phyloP scores from a whole-genome alignment of 441 rosid species.

The Corymbia citriodora region DNA sequence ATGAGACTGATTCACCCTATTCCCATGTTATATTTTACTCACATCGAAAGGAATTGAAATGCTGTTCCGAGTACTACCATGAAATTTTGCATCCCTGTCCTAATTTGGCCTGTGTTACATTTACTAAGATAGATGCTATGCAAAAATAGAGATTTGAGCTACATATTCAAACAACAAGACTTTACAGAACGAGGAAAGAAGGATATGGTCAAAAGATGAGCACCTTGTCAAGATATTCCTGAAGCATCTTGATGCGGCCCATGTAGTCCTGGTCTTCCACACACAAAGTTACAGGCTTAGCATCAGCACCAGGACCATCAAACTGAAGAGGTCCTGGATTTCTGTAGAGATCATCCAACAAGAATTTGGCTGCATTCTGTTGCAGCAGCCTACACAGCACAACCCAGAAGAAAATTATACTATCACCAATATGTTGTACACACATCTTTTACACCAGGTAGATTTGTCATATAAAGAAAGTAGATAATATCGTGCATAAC shows the following conservation, averaged over 20 bases:
- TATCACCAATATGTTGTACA: neutral
- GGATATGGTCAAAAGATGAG: neutral
- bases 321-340: constrained; percentile 97
- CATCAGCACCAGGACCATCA: constrained; percentile 97
- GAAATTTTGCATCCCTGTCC: neutral
- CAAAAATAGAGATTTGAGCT: neutral
- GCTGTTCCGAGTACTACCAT: neutral
- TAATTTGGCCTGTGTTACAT: neutral
- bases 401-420: neutral
- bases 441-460: neutral
- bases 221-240: constrained; percentile 91
- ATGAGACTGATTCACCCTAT: neutral
- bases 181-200: neutral
- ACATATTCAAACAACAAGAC: neutral
- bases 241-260: constrained; percentile 94
- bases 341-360: constrained; percentile 90
- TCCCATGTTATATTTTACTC: neutral
- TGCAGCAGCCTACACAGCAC: constrained; percentile 62
- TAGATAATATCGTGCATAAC: neutral
- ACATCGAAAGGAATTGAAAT: neutral
- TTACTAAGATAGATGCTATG: neutral
- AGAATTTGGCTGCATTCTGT: constrained; percentile 65
- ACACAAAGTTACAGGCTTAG: constrained; percentile 72
- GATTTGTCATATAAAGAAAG: neutral
- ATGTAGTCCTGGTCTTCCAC: constrained; percentile 99